Evolutionary conservation across 2,329 filamentous ascomycete species (phyloP).

Genomic region (Fusarium drepaniforme): DNA sequence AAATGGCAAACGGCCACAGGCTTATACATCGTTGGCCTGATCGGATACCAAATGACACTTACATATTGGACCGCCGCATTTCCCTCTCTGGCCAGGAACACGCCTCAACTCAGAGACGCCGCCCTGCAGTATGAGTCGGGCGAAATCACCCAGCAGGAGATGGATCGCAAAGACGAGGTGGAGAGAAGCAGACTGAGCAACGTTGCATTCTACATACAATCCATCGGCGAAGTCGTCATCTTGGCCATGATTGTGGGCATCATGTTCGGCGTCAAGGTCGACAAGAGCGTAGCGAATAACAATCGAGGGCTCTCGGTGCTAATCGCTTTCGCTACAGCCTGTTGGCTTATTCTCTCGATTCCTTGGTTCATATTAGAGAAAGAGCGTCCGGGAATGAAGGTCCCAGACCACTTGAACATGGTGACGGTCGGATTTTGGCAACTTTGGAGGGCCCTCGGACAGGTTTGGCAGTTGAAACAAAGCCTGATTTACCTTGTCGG

Average conservation of each 20-base stretch:
- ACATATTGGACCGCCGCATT: constrained; percentile 77
- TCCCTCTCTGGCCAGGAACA: constrained; percentile 54
- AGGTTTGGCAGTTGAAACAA: constrained; percentile 75
- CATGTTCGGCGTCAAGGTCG: constrained; percentile 71
- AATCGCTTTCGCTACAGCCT: constrained; percentile 73
- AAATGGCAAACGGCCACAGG: constrained; percentile 72
- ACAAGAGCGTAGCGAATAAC: constrained; percentile 69
- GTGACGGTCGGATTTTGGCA: constrained; percentile 73
- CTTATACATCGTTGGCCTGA: constrained; percentile 75
- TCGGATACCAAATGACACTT: constrained; percentile 75
- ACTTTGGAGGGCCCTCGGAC: constrained; percentile 65
- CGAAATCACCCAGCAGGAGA: constrained; percentile 68
- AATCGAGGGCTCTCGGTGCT: constrained; percentile 75
- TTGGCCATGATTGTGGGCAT: constrained; percentile 74
- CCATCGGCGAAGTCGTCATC: constrained; percentile 71
- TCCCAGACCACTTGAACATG: constrained; percentile 57
- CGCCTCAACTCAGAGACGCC: constrained; percentile 49
- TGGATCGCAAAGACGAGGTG: constrained; percentile 71
- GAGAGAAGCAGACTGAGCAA: constrained; percentile 75
- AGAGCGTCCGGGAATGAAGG: constrained; percentile 66
- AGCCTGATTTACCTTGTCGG: constrained; percentile 74
- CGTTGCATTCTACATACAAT: constrained; percentile 73
- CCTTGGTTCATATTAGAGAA: constrained; percentile 78
- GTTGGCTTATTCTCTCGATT: constrained; percentile 73
- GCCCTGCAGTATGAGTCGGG: constrained; percentile 51